Conservation (phyloP, 2,329 filamentous ascomycete genomes). For the Ceratocystis destructans region DNA sequence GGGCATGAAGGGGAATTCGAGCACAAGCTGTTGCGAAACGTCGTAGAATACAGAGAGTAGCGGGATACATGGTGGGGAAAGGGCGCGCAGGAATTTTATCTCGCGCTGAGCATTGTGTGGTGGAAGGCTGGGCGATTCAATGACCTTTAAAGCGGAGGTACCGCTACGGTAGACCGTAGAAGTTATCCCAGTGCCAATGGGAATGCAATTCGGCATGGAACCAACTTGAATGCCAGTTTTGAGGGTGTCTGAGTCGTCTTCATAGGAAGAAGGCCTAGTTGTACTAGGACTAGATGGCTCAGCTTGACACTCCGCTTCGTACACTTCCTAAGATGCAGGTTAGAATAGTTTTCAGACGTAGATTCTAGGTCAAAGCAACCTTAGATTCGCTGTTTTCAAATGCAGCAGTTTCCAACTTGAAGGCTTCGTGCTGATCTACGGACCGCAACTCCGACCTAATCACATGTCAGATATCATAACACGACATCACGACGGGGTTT, state of each 20-base stretch:
- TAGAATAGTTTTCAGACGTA: conserved; percentile 19
- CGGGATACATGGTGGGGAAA: conserved; percentile 46
- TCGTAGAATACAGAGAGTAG: conserved; percentile 64
- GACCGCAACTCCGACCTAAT: conserved; percentile 19
- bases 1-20: conserved; percentile 76
- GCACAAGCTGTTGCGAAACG: conserved; percentile 54
- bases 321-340: conserved; percentile 39
- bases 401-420: conserved; percentile 50
- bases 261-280: background rate
- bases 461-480: conserved; percentile 10
- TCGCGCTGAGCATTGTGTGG: conserved; percentile 78
- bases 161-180: conserved; percentile 66
- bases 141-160: conserved; percentile 66
- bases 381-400: conserved; percentile 28
- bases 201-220: conserved; percentile 38
- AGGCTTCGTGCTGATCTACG: conserved; percentile 35
- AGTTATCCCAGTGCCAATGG: conserved; percentile 56
- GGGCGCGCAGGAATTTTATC: conserved; percentile 52
- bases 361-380: background rate
- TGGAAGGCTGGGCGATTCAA: conserved; percentile 56
- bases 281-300: conserved; percentile 17
- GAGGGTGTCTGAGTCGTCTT: background rate
- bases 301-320: conserved; percentile 33
- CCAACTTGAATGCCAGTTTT: conserved; percentile 37
- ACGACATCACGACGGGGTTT: conserved; percentile 13